Base-by-base conservation (phyloP, 2,329 filamentous ascomycete species). In the Delphinella strobiligena region DNA sequence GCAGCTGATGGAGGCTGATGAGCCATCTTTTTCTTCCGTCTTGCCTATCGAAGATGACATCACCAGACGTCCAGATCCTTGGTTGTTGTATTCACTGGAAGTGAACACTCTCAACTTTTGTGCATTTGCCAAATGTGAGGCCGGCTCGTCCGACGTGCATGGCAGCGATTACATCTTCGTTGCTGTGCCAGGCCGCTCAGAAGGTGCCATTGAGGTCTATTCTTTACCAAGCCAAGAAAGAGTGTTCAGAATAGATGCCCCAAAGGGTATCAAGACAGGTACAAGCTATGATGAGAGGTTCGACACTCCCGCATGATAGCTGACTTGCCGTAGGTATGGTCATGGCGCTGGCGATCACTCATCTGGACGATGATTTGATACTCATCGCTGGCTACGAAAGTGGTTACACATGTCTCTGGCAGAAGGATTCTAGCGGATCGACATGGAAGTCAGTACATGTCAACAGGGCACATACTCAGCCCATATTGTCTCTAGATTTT, bases 101-200 rank as follows among this genome's bases (percentile, higher is more conserved):
- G 86, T 96, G 32, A 95, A 95, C 54, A 86, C 89, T 1, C 74
- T 96, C 64, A 98, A 96, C 55, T 98, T 96, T 57, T 98, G 91
- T 56, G 73, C 82, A 2, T 94, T 94, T 57, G 71, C 81, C 2
- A 69, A 72, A 45, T 80, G 79, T 54, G 19, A 38, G 18, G 36
- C 17, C n/a, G 34, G 30, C 36, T 34, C 34, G 22, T 34, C 39
- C 29, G 39, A 37, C 10, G 14, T 10, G 7, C n/a, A n/a, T n/a
- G 22, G 19, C 2, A 11, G 14, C 10, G 38, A 38, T 8, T 16
- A 14, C 2, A 36, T 84, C 4, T 62, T 93, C 4, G 58, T 95
- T 36, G 87, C 86, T 0, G 83, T 91, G 1, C 88, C 91, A 4
- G 60, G 58, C n/a, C 51, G 57, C 14, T 57, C 62, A 41, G 66